Percentiles rank a stretch among this genome's conserved stretches.
phyloP scores from a whole-genome alignment of 2,329 filamentous ascomycete genomes.

The Colletotrichum sp. region DNA sequence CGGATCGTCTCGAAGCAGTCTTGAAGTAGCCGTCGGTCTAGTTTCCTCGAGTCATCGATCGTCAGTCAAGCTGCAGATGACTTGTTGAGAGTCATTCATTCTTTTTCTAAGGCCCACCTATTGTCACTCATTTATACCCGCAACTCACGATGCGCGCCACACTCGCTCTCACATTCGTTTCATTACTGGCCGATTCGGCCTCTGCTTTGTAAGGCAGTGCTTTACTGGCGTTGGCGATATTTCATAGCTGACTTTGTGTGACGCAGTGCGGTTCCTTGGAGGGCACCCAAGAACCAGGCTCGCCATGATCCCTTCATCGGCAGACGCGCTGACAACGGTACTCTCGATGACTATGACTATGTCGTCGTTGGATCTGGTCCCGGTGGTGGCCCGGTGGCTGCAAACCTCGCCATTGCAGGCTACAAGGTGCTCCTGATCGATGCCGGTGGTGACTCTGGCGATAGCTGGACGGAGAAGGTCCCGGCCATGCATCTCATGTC shows the following conservation, averaged over 20 bases:
- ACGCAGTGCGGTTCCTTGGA: neutral
- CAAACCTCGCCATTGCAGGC: slow-evolving; percentile 59
- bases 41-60: neutral
- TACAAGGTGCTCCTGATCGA: slow-evolving; percentile 62
- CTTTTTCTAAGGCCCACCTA: neutral
- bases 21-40: neutral
- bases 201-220: neutral
- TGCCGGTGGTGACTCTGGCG: slow-evolving; percentile 59
- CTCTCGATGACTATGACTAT: slow-evolving; percentile 52
- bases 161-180: neutral
- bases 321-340: neutral
- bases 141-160: neutral
- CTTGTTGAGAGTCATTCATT: neutral
- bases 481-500: slow-evolving; percentile 16
- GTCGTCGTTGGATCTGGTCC: slow-evolving; percentile 62
- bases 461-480: slow-evolving; percentile 9
- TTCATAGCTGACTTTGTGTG: neutral
- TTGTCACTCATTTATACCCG: slow-evolving; percentile 2
- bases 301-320: neutral
- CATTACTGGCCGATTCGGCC: neutral
- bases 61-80: neutral
- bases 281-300: neutral
- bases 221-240: neutral
- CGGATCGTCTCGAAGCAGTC: neutral
- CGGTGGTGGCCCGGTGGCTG: slow-evolving; percentile 59